These are phyloP conservation scores for Eucalyptus caleyi DNA, from an alignment of 345 rosid species.

Conservation along the genomic window DNA sequence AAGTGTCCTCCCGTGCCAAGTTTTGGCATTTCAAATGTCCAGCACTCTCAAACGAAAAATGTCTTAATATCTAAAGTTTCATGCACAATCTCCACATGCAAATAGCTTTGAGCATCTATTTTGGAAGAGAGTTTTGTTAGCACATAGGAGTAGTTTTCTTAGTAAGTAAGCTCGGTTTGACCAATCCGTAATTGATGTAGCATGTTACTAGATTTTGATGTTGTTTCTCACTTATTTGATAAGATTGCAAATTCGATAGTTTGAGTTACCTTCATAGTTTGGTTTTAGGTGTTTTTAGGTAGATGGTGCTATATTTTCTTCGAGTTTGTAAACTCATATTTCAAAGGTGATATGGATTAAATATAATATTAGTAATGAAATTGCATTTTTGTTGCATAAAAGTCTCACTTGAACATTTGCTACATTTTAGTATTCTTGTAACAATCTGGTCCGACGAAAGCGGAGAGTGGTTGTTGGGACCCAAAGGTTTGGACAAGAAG, in stretches of 20 bases:
- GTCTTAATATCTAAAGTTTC: background rate
- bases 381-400: background rate
- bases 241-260: background rate
- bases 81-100: background rate
- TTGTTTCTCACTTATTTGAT: background rate
- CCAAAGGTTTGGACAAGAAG: background rate
- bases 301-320: background rate
- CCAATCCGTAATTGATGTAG: background rate
- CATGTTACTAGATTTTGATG: background rate
- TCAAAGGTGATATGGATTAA: background rate
- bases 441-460: background rate
- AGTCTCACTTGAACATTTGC: background rate
- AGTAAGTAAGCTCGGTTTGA: background rate
- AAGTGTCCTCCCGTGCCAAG: too few relatives aligned
- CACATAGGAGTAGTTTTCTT: background rate
- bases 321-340: background rate
- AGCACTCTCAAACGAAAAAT: too few relatives aligned
- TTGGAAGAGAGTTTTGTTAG: background rate
- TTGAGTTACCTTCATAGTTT: too few relatives aligned
- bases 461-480: fast-evolving
- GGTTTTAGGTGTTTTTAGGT: background rate
- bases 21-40: too few relatives aligned
- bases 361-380: background rate
- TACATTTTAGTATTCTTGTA: background rate
- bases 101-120: background rate